Base-by-base conservation (phyloP, 495 filamentous ascomycete genomes). In the Barbatosphaeria neglecta region DNA sequence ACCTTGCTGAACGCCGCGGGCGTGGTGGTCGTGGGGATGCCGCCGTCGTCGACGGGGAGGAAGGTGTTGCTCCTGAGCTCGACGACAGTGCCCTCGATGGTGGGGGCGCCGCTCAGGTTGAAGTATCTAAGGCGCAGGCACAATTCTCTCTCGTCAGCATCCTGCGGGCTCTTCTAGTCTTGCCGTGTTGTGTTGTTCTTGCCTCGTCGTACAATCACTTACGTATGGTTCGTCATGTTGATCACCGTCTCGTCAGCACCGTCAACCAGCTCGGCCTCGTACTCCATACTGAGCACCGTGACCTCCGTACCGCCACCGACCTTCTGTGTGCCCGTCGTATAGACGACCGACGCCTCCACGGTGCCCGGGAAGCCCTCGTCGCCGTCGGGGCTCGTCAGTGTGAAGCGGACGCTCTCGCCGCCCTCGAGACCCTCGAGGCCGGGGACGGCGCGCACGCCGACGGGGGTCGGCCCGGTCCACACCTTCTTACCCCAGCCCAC, bases 221-320 rank as follows among this genome's bases (percentile, higher is more conserved):
- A 93, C 87, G 86, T 92, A 67, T 97, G 90, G 67, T 97, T 97
- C 23, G 90, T 97, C 54, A 95, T 73, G 56, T 86, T 90, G 52
- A 96, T 74, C 3, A 82, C 83, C 0, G 90, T 96, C 73, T 96
- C 90, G 19, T 87, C 78, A 19, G 80, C 81, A 24, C 82, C 81
- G 41, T 80, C 76, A 2, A 89, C 74, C 38, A 96, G 68, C 59
- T 90, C 78, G 1, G 83, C 87, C 71, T 95, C 87, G 61, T 90
- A 96, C 63, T 97, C 90, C 11, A 87, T 82, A 20, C 81, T 80
- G 46, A 97, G 64, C 23, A 87, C 74, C 3, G 75, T 76, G 41
- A 67, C 66, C 47, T 77, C 72, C 60, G 81, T 82, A 17, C n/a
- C n/a, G n/a, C 77, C 77, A 2, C 72, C 70, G 31, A 72, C 67